phyloP scores from a whole-genome alignment of 352 stramenopile genomes.

The Phytophthora brassicae region DNA sequence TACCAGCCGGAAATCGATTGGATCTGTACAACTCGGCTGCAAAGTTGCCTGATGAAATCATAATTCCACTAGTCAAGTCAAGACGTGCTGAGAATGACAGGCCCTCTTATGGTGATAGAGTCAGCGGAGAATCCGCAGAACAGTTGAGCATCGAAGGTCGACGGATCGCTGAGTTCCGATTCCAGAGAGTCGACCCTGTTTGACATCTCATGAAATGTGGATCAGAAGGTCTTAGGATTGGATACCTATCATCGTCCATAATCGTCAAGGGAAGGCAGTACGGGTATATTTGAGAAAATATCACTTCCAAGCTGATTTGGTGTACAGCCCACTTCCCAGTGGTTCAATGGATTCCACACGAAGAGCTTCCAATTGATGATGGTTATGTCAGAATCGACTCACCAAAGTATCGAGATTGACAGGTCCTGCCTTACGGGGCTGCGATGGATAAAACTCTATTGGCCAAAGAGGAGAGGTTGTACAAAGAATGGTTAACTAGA shows the following conservation, averaged over 20 bases:
- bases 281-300: not conserved
- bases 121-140: not conserved
- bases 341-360: not conserved
- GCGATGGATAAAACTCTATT: not conserved
- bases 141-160: not conserved
- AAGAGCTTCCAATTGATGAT: not conserved
- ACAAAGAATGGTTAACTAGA: no score
- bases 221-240: no score
- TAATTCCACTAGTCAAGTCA: conserved; percentile 1
- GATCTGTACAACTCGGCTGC: not conserved
- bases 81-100: not conserved
- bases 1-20: conserved; percentile 1
- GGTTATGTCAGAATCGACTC: not conserved
- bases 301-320: not conserved
- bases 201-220: no score
- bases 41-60: not conserved
- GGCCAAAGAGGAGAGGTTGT: not conserved
- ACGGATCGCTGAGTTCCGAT: not conserved
- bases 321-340: not conserved
- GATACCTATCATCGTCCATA: no score
- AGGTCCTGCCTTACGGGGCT: not conserved
- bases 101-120: not conserved
- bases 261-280: no score
- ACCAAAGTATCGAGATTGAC: not conserved
- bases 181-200: no score